Percentiles rank a stretch among this genome's conserved stretches.
phyloP scores from a whole-genome alignment of 371 early-diverging fungal species.

The Amoeboaphelidium occidentale region DNA sequence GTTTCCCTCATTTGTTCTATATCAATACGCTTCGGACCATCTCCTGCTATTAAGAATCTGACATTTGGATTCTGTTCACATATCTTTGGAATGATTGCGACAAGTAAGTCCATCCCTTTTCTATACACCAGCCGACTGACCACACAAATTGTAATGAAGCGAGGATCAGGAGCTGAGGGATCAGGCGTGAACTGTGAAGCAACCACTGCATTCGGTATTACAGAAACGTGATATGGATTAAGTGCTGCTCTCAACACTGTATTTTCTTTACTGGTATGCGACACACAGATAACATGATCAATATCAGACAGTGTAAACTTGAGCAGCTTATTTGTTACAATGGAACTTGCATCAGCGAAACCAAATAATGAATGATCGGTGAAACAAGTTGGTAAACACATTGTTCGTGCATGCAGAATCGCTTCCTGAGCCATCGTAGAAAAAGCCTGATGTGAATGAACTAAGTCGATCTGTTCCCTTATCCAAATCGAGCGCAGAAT shows the following conservation, averaged over 20 bases:
- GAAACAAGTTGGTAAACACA: slow-evolving; percentile 84
- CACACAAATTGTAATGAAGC: slow-evolving; percentile 67
- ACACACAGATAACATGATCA: slow-evolving; percentile 94
- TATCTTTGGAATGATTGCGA: slow-evolving; percentile 77
- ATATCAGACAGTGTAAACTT: slow-evolving; percentile 84
- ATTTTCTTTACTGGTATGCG: slow-evolving; percentile 94
- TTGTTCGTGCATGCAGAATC: slow-evolving; percentile 80
- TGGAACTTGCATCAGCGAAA: slow-evolving; percentile 76
- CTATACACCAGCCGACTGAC: slow-evolving; percentile 83
- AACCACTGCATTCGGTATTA: slow-evolving; percentile 97
- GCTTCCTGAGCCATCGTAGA: slow-evolving; percentile 87
- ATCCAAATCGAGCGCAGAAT: slow-evolving; percentile 76
- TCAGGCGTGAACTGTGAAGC: slow-evolving; percentile 70
- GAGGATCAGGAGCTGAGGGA: slow-evolving; percentile 15
- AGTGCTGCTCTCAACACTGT: slow-evolving; percentile 81
- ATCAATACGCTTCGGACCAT: slow-evolving; percentile 88
- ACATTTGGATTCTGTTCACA: slow-evolving; percentile 59
- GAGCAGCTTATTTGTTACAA: slow-evolving; percentile 78
- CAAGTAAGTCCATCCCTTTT: slow-evolving; percentile 87
- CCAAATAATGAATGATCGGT: slow-evolving; percentile 98
- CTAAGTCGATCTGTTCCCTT: slow-evolving; percentile 75
- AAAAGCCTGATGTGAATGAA: slow-evolving; percentile 94
- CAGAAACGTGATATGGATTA: slow-evolving; percentile 65
- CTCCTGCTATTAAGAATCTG: slow-evolving; percentile 76
- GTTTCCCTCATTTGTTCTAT: slow-evolving; percentile 94